Conservation (phyloP, 192 early-diverging fungal genomes). For the Podila verticillata region DNA sequence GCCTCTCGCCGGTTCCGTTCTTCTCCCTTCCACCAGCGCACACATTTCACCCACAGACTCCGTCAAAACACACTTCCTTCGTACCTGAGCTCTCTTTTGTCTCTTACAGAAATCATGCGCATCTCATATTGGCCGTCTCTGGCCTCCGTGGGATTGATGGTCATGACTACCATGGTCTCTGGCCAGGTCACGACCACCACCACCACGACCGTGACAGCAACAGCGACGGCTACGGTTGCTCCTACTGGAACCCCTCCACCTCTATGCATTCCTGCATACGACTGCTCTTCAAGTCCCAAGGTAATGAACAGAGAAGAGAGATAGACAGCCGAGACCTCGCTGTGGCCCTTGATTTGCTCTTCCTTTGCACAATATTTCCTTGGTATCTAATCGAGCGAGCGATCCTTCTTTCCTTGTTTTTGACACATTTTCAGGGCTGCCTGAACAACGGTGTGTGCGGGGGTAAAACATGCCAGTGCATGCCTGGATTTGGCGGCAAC, state of each 20-base stretch:
- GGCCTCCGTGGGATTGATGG: neutral
- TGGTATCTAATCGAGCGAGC: neutral
- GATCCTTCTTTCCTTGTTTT: neutral
- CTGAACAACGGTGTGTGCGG: constrained; percentile 29
- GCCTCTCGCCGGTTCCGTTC: neutral
- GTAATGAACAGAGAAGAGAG: constrained; percentile 10
- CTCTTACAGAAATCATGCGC: neutral
- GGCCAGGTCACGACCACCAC: constrained; percentile 9
- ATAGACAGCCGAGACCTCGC: neutral
- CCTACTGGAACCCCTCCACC: neutral
- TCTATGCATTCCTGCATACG: constrained; percentile 22
- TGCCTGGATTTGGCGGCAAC: constrained; percentile 32
- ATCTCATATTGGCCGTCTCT: neutral
- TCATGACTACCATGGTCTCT: neutral
- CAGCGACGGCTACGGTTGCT: constrained; percentile 2
- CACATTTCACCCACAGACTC: too few relatives aligned
- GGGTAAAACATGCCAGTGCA: constrained; percentile 19
- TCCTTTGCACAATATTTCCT: too few relatives aligned
- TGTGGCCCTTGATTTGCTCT: neutral
- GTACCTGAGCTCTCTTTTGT: too few relatives aligned
- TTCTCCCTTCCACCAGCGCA: too few relatives aligned
- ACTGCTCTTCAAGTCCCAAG: constrained; percentile 34
- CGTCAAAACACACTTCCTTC: too few relatives aligned
- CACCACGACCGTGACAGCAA: neutral
- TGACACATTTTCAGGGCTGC: constrained; percentile 19